Conservation (phyloP, 2,329 filamentous ascomycete genomes). For the Coleophoma crateriformis region DNA sequence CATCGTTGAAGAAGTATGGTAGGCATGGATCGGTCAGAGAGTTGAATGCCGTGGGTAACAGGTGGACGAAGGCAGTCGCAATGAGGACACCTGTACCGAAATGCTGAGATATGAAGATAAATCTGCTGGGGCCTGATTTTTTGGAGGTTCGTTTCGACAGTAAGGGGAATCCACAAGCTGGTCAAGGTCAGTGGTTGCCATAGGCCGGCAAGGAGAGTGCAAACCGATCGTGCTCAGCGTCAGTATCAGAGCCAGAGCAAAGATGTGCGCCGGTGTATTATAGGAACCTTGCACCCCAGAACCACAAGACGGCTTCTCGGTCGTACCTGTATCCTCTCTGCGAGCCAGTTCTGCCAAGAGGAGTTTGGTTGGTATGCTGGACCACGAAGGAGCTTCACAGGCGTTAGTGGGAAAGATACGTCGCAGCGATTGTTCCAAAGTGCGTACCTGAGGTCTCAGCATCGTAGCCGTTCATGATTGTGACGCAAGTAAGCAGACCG, state of each 20-base stretch:
- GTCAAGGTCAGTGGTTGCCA: slow-evolving; percentile 3
- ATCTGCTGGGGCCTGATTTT: slow-evolving; percentile 15
- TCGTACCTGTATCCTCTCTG: slow-evolving; percentile 34
- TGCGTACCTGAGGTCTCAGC: background rate
- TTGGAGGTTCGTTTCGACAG: slow-evolving; percentile 25
- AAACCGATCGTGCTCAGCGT: slow-evolving; percentile 44
- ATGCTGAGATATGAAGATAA: slow-evolving; percentile 56
- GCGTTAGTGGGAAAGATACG: slow-evolving; percentile 4
- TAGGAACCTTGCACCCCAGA: slow-evolving; percentile 43
- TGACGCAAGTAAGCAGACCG: background rate
- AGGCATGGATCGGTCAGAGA: slow-evolving; percentile 61
- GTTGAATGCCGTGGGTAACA: slow-evolving; percentile 57
- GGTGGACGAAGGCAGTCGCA: slow-evolving; percentile 74
- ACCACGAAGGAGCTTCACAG: slow-evolving; percentile 15
- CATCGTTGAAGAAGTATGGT: slow-evolving; percentile 70
- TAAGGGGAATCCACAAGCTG: slow-evolving; percentile 28
- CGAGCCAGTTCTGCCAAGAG: slow-evolving; percentile 43
- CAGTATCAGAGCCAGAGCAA: slow-evolving; percentile 52
- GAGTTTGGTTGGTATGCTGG: slow-evolving; percentile 23
- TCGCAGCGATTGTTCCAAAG: background rate
- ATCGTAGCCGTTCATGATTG: background rate
- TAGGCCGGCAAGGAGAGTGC: slow-evolving; percentile 1
- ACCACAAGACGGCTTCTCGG: slow-evolving; percentile 42
- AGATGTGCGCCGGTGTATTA: slow-evolving; percentile 49
- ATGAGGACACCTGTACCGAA: slow-evolving; percentile 82